phyloP scores from a whole-genome alignment of 2,329 filamentous ascomycete genomes.

The Phialemonium atrogriseum region DNA sequence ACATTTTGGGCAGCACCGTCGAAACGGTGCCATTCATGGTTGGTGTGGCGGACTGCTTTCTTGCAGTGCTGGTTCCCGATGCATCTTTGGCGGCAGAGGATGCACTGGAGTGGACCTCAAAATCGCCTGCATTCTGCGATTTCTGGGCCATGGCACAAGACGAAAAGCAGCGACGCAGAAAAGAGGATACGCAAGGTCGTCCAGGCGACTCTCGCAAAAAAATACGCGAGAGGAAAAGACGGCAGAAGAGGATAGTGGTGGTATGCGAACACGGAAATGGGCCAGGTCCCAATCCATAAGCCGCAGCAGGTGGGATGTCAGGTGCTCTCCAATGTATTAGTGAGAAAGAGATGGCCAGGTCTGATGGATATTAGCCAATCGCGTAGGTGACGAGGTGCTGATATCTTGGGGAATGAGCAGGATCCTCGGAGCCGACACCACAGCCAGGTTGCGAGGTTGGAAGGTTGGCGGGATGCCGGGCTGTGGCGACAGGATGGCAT shows the following conservation, averaged over 20 bases:
- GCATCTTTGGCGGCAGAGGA: constrained; percentile 18
- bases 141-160: constrained; percentile 25
- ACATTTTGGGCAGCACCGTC: constrained; percentile 21
- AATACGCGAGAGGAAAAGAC: background rate
- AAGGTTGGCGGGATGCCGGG: too few species aligned
- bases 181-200: background rate
- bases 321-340: too few species aligned
- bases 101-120: constrained; percentile 18
- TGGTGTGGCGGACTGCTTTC: constrained; percentile 16
- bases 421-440: too few species aligned
- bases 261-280: background rate
- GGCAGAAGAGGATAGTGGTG: background rate
- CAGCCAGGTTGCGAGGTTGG: too few species aligned
- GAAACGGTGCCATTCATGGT: constrained; percentile 13
- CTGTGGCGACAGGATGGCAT: too few species aligned
- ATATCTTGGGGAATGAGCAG: too few species aligned
- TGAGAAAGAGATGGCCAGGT: too few species aligned
- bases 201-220: background rate
- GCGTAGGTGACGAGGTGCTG: too few species aligned
- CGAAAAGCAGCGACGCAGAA: constrained; percentile 3
- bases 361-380: too few species aligned
- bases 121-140: constrained; percentile 21
- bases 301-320: too few species aligned
- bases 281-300: constrained; percentile 3
- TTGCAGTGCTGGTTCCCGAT: constrained; percentile 14